Conservation (phyloP, 768 basidiomycete genomes). For the Krasilnikovozyma curviuscula region DNA sequence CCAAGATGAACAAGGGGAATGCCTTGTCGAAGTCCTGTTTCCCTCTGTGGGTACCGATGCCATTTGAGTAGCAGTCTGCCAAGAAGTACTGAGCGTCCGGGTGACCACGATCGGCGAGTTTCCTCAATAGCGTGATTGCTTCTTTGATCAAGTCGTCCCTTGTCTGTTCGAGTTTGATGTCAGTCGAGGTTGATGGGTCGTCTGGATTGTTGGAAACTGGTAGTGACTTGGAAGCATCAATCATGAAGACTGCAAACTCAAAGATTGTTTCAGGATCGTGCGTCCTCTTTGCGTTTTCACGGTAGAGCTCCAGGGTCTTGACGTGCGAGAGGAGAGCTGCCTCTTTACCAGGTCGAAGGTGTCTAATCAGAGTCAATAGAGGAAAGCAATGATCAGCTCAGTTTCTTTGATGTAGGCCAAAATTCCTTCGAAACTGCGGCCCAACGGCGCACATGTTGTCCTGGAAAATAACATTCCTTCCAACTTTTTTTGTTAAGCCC, state of each 20-base stretch:
- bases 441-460: too few relatives aligned
- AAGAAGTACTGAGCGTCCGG: slow-evolving; percentile 91
- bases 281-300: slow-evolving; percentile 93
- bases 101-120: slow-evolving; percentile 82
- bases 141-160: slow-evolving; percentile 69
- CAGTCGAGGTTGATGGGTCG: slow-evolving; percentile 8
- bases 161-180: slow-evolving; percentile 17
- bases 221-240: slow-evolving; percentile 83
- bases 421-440: too few relatives aligned
- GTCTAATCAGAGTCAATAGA: too few relatives aligned
- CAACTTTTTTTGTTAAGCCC: too few relatives aligned
- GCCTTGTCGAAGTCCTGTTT: slow-evolving; percentile 95
- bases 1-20: slow-evolving; percentile 83
- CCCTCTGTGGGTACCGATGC: slow-evolving; percentile 76
- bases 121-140: slow-evolving; percentile 67
- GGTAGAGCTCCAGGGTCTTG: slow-evolving; percentile 89
- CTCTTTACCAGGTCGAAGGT: slow-evolving; percentile 77
- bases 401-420: too few relatives aligned
- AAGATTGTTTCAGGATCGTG: slow-evolving; percentile 94
- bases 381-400: too few relatives aligned
- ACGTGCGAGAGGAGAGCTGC: slow-evolving; percentile 87
- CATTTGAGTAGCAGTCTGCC: slow-evolving; percentile 94
- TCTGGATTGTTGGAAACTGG: slow-evolving; percentile 37
- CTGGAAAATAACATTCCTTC: too few relatives aligned
- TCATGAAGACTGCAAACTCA: slow-evolving; percentile 97